Evolutionary conservation across 179 eudicot genomes (phyloP), one percentile per base, ranked within the genome.

Genomic region (Silene coronaria): DNA sequence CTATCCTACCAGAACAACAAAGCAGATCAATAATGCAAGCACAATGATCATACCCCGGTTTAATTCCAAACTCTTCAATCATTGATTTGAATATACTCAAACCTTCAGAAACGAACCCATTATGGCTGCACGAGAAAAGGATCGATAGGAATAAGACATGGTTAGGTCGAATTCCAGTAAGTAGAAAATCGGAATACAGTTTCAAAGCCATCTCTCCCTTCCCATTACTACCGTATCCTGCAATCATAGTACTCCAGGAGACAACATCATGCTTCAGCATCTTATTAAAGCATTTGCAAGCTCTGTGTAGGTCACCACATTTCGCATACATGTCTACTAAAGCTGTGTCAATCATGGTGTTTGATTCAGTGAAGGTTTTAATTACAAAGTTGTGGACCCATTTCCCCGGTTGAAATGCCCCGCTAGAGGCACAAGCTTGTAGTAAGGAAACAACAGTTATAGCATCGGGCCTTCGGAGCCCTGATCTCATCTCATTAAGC

Each of bases 281-380:
- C 74, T 81, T 75, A 69, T 87, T 76, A 73, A 91, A 93, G 76
- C 95, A 90, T 71, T 71, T 86, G 60, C 74, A 85, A 78, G 98
- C 96, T 19, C 78, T 81, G 46, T 82, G 76, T 14, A 90, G 66
- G 79, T 90, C 87, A 30, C 98, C 98, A 74, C 98, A 91, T 84
- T 93, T 93, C 21, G 86, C 87, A 78, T 93, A 93, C 98, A 93
- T 93, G 82, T 93, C 98, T 30, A 93, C 91, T 63, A 93, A 87
- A 70, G 92, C 93, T 58, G 97, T 87, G 42, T 84, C 89, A 21
- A 88, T 77, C 84, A 83, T 78, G 57, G 87, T 77, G 85, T 88
- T 84, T 14, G 90, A 82, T 73, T 75, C 84, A 74, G 85, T 77
- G 82, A 78, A 79, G 81, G 79, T 84, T 82, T 88, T 84, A 30